These are phyloP conservation scores for Leucocoprinus sp. DNA, from an alignment of 768 basidiomycete species.

Conservation along the genomic window DNA sequence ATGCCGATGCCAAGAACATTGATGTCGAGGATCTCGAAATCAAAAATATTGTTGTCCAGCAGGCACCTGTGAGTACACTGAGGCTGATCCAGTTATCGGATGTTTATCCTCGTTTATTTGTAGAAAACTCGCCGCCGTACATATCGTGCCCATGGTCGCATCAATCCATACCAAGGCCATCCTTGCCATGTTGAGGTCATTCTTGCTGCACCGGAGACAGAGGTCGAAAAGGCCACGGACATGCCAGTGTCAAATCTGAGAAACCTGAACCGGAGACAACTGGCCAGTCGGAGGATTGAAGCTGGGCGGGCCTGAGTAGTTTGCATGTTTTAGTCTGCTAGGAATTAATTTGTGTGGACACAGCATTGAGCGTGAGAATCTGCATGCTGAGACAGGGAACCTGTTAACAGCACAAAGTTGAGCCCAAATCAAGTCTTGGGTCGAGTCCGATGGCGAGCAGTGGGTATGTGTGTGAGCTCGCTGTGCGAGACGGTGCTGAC, in stretches of 20 bases:
- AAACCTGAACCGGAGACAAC: conserved; percentile 78
- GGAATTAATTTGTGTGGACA: neutral
- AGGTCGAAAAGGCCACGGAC: conserved; percentile 91
- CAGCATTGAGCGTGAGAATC: conserved; percentile 10
- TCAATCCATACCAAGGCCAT: conserved; percentile 98
- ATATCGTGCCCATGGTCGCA: conserved; percentile 95
- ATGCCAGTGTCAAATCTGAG: conserved; percentile 49
- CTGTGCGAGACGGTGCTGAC: conserved; percentile 1
- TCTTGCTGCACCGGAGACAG: conserved; percentile 66
- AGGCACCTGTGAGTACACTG: conserved; percentile 76
- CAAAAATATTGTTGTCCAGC: conserved; percentile 97
- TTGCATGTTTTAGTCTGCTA: neutral
- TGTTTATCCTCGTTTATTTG: neutral
- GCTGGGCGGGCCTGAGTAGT: conserved; percentile 53
- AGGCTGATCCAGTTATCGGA: neutral
- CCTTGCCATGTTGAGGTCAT: conserved; percentile 96
- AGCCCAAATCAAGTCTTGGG: too few relatives aligned
- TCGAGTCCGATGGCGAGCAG: conserved; percentile 20
- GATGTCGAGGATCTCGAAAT: conserved; percentile 88
- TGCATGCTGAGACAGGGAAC: neutral
- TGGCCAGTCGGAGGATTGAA: conserved; percentile 83
- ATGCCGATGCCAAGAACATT: conserved; percentile 96
- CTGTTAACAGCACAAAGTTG: too few relatives aligned
- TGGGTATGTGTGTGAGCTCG: conserved; percentile 22
- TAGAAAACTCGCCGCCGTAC: conserved; percentile 99